Conservation (phyloP, 2,329 filamentous ascomycete species). For the Penicillium palitans region DNA sequence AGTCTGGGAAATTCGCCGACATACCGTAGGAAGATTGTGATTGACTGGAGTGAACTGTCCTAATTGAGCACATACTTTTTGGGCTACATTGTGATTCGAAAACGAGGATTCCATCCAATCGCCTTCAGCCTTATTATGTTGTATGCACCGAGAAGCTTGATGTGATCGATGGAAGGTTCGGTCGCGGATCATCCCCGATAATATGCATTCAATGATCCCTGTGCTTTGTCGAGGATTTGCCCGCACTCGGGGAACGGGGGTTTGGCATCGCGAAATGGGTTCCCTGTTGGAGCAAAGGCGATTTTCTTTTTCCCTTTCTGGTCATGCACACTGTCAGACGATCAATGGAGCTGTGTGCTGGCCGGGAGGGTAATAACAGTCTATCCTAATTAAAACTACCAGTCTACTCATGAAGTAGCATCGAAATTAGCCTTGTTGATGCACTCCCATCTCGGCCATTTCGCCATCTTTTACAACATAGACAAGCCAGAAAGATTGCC, state of each 20-base stretch:
- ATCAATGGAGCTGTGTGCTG: conserved; percentile 9
- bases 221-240: not conserved
- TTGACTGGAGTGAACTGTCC: not conserved
- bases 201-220: not conserved
- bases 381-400: not conserved
- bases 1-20: not conserved
- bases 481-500: not conserved
- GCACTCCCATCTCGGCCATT: not conserved
- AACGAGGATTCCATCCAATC: conserved; percentile 1
- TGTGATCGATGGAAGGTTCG: conserved; percentile 1
- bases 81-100: not conserved
- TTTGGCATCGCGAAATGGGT: conserved; percentile 13
- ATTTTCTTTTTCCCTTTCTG: not conserved
- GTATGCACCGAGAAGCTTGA: conserved; percentile 8
- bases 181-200: conserved; percentile 3
- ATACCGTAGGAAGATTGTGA: not conserved
- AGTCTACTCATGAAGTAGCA: not conserved
- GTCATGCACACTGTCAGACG: conserved; percentile 13
- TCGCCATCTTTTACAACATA: not conserved
- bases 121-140: not conserved
- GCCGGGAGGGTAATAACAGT: not conserved
- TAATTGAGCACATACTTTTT: not conserved
- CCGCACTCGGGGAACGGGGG: conserved; percentile 1
- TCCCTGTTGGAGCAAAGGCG: conserved; percentile 7
- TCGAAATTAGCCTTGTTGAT: not conserved